Evolutionary conservation across 371 early-diverging fungal genomes (phyloP).

Genomic region (Umbelopsis sp.): DNA sequence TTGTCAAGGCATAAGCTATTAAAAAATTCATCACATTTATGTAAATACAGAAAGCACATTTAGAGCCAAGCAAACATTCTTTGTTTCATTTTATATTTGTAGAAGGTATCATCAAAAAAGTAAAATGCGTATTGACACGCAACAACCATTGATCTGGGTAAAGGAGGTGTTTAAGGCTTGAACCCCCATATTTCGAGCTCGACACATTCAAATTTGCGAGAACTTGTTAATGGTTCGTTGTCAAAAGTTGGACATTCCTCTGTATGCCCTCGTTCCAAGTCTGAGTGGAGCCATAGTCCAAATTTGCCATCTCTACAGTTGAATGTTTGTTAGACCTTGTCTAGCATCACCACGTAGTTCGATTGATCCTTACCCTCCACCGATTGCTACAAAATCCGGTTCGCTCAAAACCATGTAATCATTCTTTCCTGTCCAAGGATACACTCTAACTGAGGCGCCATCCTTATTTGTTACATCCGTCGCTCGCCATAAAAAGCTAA

Average conservation of each 20-base stretch:
- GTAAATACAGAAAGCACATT: constrained; percentile 1
- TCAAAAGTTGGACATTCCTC: constrained; percentile 86
- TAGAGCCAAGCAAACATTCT: neutral
- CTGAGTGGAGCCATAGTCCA: constrained; percentile 90
- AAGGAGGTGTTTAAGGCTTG: constrained; percentile 21
- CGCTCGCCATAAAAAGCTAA: constrained; percentile 83
- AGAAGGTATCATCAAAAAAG: neutral
- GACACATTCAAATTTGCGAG: constrained; percentile 42
- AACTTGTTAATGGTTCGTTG: constrained; percentile 69
- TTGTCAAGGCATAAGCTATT: neutral
- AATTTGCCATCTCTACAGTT: constrained; percentile 73
- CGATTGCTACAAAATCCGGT: constrained; percentile 84
- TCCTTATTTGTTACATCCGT: constrained; percentile 12
- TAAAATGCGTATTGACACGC: constrained; percentile 7
- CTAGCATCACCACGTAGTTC: constrained; percentile 16
- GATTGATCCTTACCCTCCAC: constrained; percentile 75
- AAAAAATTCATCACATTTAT: neutral
- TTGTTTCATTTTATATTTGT: neutral
- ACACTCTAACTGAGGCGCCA: constrained; percentile 56
- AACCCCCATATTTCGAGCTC: constrained; percentile 49
- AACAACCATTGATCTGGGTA: neutral
- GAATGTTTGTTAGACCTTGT: constrained; percentile 5
- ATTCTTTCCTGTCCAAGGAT: constrained; percentile 85
- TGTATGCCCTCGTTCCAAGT: constrained; percentile 84
- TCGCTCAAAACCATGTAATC: constrained; percentile 89